phyloP scores from a whole-genome alignment of 495 filamentous ascomycete genomes.

The Acidomyces sp. region DNA sequence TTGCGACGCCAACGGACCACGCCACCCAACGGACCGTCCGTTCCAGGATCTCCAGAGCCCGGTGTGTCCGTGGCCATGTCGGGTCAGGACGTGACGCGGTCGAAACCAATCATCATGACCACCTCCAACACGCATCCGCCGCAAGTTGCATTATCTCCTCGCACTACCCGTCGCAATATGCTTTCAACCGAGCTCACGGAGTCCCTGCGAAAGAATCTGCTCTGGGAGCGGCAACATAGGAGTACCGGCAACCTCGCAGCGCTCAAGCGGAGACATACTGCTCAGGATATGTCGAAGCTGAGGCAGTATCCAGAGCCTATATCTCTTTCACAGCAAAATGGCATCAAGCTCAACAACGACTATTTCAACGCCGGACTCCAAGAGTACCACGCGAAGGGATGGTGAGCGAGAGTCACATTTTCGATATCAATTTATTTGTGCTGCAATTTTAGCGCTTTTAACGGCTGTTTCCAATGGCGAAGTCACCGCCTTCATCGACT shows the following conservation, averaged over 20 bases:
- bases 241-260: conserved; percentile 77
- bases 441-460: no score
- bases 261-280: conserved; percentile 80
- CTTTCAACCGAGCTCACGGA: conserved; percentile 82
- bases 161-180: conserved; percentile 94
- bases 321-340: conserved; percentile 27
- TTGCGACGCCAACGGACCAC: conserved; percentile 64
- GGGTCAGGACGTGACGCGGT: conserved; percentile 46
- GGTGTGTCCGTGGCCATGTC: conserved; percentile 26
- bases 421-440: no score
- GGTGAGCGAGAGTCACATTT: conserved; percentile 36
- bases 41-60: conserved; percentile 56
- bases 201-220: conserved; percentile 61
- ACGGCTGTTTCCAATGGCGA: no score
- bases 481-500: no score
- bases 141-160: conserved; percentile 61
- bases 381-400: conserved; percentile 60
- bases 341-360: conserved; percentile 50
- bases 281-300: conserved; percentile 74
- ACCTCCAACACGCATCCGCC: conserved; percentile 53
- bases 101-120: conserved; percentile 77
- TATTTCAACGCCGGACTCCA: conserved; percentile 52
- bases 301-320: conserved; percentile 51
- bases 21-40: conserved; percentile 59
- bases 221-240: conserved; percentile 84